Evolutionary conservation across 1,284 basidiomycete genomes (phyloP).

Genomic region (Acaromyces ingoldii): DNA sequence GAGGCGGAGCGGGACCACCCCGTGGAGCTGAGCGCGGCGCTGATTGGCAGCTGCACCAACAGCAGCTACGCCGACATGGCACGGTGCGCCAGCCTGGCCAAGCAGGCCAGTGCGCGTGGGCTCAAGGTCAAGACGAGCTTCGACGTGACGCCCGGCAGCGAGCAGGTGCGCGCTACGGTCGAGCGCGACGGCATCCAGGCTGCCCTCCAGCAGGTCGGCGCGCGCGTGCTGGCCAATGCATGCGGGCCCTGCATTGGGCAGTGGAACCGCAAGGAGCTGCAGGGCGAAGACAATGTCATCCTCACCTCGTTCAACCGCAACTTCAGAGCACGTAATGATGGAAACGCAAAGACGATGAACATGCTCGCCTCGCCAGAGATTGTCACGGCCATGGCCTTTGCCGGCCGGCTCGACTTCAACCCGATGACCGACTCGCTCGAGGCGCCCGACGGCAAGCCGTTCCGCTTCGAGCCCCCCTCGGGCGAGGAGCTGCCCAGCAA

Average conservation of each 20-base stretch:
- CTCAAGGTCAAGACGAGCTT: conserved; percentile 83
- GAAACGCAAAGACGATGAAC: conserved; percentile 93
- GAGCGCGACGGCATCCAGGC: conserved; percentile 85
- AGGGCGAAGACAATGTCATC: conserved; percentile 91
- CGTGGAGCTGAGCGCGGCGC: conserved; percentile 72
- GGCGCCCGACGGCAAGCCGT: conserved; percentile 67
- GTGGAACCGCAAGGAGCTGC: conserved; percentile 89
- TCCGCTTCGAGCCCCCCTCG: conserved; percentile 79
- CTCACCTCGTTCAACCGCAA: conserved; percentile 96
- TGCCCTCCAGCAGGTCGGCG: conserved; percentile 77
- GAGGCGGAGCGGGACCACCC: conserved; percentile 83
- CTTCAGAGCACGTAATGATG: conserved; percentile 97
- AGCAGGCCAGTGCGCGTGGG: conserved; percentile 79
- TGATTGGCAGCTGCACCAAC: conserved; percentile 98
- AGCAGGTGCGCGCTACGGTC: conserved; percentile 95
- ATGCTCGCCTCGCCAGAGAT: conserved; percentile 95
- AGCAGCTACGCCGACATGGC: conserved; percentile 59
- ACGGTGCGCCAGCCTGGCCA: conserved; percentile 81
- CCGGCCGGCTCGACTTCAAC: conserved; percentile 91
- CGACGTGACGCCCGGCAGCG: conserved; percentile 93
- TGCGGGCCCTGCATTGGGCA: conserved; percentile 99
- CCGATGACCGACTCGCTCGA: conserved; percentile 77
- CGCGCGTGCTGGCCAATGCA: conserved; percentile 89
- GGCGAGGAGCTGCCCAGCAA: conserved; percentile 77
- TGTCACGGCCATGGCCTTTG: conserved; percentile 88